Percentiles rank a stretch among this genome's conserved stretches.
Evolutionary conservation across 805 yeast genomes (phyloP).

Genomic region (Candida khao-thaluensis): DNA sequence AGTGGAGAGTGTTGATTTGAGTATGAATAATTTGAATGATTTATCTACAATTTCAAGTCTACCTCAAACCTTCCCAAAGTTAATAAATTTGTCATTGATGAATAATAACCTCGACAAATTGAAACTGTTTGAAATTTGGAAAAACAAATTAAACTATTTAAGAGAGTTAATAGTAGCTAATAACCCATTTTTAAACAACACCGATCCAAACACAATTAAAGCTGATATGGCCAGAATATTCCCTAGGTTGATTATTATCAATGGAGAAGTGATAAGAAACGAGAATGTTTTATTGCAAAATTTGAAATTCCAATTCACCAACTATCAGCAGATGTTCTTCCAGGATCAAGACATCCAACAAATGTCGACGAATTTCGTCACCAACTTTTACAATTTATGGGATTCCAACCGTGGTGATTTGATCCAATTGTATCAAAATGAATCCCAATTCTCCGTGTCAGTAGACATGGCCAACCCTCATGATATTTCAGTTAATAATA

Average conservation of each 20-base stretch:
- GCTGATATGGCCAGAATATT: slow-evolving; percentile 66
- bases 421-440: slow-evolving; percentile 70
- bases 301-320: slow-evolving; percentile 53
- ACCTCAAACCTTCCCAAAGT: slow-evolving; percentile 69
- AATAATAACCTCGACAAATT: slow-evolving; percentile 65
- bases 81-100: slow-evolving; percentile 77
- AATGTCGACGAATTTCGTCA: slow-evolving; percentile 72
- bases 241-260: slow-evolving; percentile 77
- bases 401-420: slow-evolving; percentile 74
- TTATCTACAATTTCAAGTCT: slow-evolving; percentile 58
- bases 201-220: slow-evolving; percentile 43
- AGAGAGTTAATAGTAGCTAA: slow-evolving; percentile 77
- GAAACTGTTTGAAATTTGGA: slow-evolving; percentile 69
- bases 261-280: slow-evolving; percentile 76
- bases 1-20: slow-evolving; percentile 70
- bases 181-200: slow-evolving; percentile 61
- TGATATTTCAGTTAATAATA: slow-evolving; percentile 11
- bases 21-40: slow-evolving; percentile 60
- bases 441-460: slow-evolving; percentile 81
- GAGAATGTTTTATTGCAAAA: slow-evolving; percentile 56
- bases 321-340: slow-evolving; percentile 69
- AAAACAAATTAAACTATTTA: slow-evolving; percentile 66
- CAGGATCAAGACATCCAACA: slow-evolving; percentile 71
- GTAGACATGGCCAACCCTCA: slow-evolving; percentile 70
- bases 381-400: slow-evolving; percentile 77